These are phyloP conservation scores for Cryptococcus hybrid DNA, from an alignment of 1,284 basidiomycete genomes.

Conservation along the genomic window DNA sequence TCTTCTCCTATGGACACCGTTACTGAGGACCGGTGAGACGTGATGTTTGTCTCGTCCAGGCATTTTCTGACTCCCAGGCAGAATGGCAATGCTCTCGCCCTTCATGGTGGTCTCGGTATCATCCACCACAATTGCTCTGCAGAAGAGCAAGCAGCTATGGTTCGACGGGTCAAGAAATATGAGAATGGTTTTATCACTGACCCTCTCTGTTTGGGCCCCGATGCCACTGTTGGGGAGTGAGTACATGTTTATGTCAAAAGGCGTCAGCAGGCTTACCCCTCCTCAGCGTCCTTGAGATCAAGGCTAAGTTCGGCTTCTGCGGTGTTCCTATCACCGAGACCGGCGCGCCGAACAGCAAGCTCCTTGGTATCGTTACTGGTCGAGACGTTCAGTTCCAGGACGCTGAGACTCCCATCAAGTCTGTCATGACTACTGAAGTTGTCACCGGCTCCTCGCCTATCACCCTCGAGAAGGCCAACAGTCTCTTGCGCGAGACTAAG, in stretches of 20 bases:
- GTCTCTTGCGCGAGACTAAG: slow-evolving; percentile 92
- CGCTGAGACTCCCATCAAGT: slow-evolving; percentile 63
- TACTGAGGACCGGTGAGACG: slow-evolving; percentile 71
- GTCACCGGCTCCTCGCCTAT: slow-evolving; percentile 82
- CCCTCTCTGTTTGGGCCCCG: slow-evolving; percentile 79
- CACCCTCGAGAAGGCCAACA: slow-evolving; percentile 89
- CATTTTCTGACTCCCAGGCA: slow-evolving; percentile 1
- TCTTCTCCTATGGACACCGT: slow-evolving; percentile 99
- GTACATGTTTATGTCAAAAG: slow-evolving; percentile 7
- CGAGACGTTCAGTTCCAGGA: slow-evolving; percentile 95
- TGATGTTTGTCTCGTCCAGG: not conserved
- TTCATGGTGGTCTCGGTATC: slow-evolving; percentile 95
- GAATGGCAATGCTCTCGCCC: slow-evolving; percentile 95
- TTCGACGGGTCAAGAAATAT: slow-evolving; percentile 94
- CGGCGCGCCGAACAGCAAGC: slow-evolving; percentile 81
- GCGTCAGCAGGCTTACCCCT: slow-evolving; percentile 3
- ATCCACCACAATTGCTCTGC: slow-evolving; percentile 97
- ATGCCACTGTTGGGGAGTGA: slow-evolving; percentile 72
- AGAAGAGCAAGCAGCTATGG: slow-evolving; percentile 90
- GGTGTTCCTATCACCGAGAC: slow-evolving; percentile 97
- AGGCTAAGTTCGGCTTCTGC: slow-evolving; percentile 88
- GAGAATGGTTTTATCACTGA: slow-evolving; percentile 99
- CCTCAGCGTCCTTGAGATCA: slow-evolving; percentile 76
- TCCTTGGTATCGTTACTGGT: slow-evolving; percentile 94
- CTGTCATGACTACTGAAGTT: slow-evolving; percentile 86